Conservation (phyloP, 805 yeast genomes). For the Cyberlindnera galapagoensis region DNA sequence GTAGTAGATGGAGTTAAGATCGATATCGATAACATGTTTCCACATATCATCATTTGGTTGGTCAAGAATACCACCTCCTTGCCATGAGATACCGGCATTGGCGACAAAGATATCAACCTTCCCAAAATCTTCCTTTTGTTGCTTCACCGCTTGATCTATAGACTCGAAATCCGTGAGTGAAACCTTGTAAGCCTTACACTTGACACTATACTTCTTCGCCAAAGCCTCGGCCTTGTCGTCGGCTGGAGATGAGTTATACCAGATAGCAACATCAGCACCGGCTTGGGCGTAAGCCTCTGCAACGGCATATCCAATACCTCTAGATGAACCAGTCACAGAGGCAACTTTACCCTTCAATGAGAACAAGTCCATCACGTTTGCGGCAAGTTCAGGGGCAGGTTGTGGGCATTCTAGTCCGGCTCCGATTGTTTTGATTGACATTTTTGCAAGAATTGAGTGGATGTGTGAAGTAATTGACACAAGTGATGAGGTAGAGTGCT, state of each 20-base stretch:
- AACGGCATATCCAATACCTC: slow-evolving; percentile 78
- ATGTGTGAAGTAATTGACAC: too few relatives aligned
- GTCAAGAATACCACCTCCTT: slow-evolving; percentile 51
- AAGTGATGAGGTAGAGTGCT: too few relatives aligned
- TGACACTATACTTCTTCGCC: slow-evolving; percentile 54
- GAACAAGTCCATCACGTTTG: slow-evolving; percentile 58
- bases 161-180: slow-evolving; percentile 26
- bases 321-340: slow-evolving; percentile 75
- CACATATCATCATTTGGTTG: slow-evolving; percentile 45
- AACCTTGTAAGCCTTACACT: slow-evolving; percentile 48
- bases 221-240: slow-evolving; percentile 44
- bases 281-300: slow-evolving; percentile 86
- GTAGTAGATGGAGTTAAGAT: slow-evolving; percentile 75
- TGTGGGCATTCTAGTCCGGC: slow-evolving; percentile 33
- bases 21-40: slow-evolving; percentile 67
- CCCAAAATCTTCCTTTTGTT: slow-evolving; percentile 57
- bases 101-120: slow-evolving; percentile 80
- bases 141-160: slow-evolving; percentile 25
- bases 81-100: slow-evolving; percentile 88
- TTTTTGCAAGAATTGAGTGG: background rate
- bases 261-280: slow-evolving; percentile 72
- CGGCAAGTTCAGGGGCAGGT: slow-evolving; percentile 43
- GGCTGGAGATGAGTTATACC: slow-evolving; percentile 25
- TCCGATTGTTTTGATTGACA: slow-evolving; percentile 17
- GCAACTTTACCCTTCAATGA: slow-evolving; percentile 82